These are phyloP conservation scores for Hyaloscypha finlandica DNA, from an alignment of 495 filamentous ascomycete genomes.

Conservation along the genomic window DNA sequence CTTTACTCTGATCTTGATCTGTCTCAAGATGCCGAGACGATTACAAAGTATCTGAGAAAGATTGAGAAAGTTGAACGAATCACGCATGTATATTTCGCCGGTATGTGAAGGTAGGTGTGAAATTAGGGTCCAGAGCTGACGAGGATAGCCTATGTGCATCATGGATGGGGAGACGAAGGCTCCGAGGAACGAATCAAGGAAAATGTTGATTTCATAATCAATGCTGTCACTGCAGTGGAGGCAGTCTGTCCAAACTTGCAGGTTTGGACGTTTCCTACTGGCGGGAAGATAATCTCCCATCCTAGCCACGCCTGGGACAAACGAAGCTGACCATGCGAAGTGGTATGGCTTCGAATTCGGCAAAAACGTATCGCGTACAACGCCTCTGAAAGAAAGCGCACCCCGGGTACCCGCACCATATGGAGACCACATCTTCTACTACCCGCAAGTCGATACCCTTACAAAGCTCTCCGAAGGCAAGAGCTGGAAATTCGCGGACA, in stretches of 20 bases:
- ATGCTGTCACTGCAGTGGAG: constrained; percentile 36
- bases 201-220: constrained; percentile 36
- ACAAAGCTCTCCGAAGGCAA: constrained; percentile 39
- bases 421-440: constrained; percentile 51
- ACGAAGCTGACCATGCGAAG: not conserved
- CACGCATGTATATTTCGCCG: constrained; percentile 28
- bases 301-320: not conserved
- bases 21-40: constrained; percentile 23
- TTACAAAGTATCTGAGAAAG: constrained; percentile 26
- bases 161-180: too few relatives aligned
- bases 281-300: constrained; percentile 36
- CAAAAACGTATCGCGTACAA: constrained; percentile 28
- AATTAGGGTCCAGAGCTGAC: too few relatives aligned
- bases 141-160: too few relatives aligned
- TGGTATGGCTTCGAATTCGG: constrained; percentile 43
- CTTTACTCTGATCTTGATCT: constrained; percentile 33
- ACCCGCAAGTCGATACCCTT: constrained; percentile 45
- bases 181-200: constrained; percentile 27
- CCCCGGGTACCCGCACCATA: constrained; percentile 46
- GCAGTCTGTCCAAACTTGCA: constrained; percentile 37
- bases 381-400: constrained; percentile 41
- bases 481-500: constrained; percentile 46
- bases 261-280: constrained; percentile 45
- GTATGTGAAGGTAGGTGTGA: not conserved
- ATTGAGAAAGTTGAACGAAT: constrained; percentile 30